phyloP scores from a whole-genome alignment of 805 yeast species.

The Candida parachauliodes region DNA sequence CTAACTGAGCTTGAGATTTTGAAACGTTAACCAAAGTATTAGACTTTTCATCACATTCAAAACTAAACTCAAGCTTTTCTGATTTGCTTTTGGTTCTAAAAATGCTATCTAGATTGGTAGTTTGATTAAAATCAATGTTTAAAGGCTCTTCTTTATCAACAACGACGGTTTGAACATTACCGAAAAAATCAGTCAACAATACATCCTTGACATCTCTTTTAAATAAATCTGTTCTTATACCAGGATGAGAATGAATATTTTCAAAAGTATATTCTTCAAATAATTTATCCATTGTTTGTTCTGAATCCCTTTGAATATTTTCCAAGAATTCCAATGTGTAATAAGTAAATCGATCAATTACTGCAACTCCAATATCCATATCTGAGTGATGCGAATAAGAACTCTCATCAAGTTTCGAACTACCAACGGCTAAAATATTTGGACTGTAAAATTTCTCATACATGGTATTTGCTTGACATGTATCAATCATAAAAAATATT shows the following conservation, averaged over 20 bases:
- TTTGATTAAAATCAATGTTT: not conserved
- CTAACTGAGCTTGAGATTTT: constrained; percentile 11
- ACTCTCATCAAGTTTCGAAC: constrained; percentile 81
- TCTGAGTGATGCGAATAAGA: constrained; percentile 96
- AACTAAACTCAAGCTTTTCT: constrained; percentile 7
- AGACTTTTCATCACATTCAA: constrained; percentile 10
- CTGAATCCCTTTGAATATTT: constrained; percentile 69
- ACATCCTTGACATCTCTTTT: constrained; percentile 64
- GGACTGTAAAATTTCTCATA: constrained; percentile 90
- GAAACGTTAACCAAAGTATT: constrained; percentile 11
- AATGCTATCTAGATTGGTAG: not conserved
- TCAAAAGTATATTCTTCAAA: constrained; percentile 82
- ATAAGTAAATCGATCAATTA: constrained; percentile 93
- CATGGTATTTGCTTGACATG: constrained; percentile 99
- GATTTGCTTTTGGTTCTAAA: not conserved
- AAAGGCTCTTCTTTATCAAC: constrained; percentile 51
- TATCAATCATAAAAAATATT: constrained; percentile 95
- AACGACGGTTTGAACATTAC: constrained; percentile 79
- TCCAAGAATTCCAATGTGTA: constrained; percentile 87
- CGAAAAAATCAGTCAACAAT: constrained; percentile 87
- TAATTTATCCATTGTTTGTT: constrained; percentile 73
- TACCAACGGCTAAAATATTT: constrained; percentile 87
- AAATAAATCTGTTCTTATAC: constrained; percentile 82
- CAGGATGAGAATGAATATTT: constrained; percentile 87
- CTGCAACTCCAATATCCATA: constrained; percentile 94